These are phyloP conservation scores for Cladophialophora carrionii DNA, from an alignment of 2,329 filamentous ascomycete genomes.

Conservation along the genomic window DNA sequence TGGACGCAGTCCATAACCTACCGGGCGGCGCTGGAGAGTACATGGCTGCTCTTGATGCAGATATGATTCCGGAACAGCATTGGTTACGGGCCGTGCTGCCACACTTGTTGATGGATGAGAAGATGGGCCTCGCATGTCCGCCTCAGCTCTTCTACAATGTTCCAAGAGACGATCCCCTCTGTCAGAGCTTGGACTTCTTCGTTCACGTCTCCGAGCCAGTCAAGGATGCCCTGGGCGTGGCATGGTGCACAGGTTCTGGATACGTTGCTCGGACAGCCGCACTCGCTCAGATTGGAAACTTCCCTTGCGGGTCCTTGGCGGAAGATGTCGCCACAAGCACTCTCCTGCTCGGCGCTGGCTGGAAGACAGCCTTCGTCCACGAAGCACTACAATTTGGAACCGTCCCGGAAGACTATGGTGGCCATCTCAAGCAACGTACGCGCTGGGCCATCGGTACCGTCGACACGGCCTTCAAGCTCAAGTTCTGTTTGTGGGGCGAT, in stretches of 20 bases:
- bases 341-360: slow-evolving; percentile 40
- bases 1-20: slow-evolving; percentile 56
- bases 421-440: slow-evolving; percentile 47
- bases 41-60: slow-evolving; percentile 45
- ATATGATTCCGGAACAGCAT: slow-evolving; percentile 43
- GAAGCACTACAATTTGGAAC: slow-evolving; percentile 41
- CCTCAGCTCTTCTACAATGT: slow-evolving; percentile 43
- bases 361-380: slow-evolving; percentile 41
- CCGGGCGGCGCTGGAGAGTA: slow-evolving; percentile 61
- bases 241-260: slow-evolving; percentile 43
- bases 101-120: slow-evolving; percentile 38
- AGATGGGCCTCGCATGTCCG: slow-evolving; percentile 45
- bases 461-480: slow-evolving; percentile 63
- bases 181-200: slow-evolving; percentile 42
- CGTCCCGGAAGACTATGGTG: slow-evolving; percentile 45
- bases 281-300: slow-evolving; percentile 41
- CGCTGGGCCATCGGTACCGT: slow-evolving; percentile 54
- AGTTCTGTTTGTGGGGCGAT: slow-evolving; percentile 62
- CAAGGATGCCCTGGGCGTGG: slow-evolving; percentile 41
- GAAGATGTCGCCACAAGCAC: slow-evolving; percentile 42
- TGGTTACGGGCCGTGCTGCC: slow-evolving; percentile 42
- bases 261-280: slow-evolving; percentile 41
- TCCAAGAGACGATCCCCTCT: slow-evolving; percentile 40
- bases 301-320: slow-evolving; percentile 42
- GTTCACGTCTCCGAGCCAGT: slow-evolving; percentile 40